Conservation (phyloP, 106 monocot genomes). For the Platanthera guangdongensis region DNA sequence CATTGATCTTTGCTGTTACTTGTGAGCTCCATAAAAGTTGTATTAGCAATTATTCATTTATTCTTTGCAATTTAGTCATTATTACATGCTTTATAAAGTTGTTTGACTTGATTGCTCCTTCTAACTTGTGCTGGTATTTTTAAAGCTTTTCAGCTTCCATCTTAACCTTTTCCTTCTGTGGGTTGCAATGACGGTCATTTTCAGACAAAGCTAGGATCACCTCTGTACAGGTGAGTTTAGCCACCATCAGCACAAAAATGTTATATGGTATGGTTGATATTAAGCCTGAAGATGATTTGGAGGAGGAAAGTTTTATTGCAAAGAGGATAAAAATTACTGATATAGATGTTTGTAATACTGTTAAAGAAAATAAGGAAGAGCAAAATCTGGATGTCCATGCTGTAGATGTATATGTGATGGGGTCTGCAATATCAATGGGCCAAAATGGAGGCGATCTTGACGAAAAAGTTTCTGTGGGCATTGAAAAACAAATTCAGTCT, state of each 20-base stretch:
- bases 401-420: not conserved
- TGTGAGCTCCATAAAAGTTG: not conserved
- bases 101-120: not conserved
- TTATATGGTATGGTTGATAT: conserved; percentile 22
- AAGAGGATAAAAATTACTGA: conserved; percentile 43
- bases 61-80: not conserved
- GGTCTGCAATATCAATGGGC: conserved; percentile 9
- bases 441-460: conserved; percentile 10
- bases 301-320: conserved; percentile 17
- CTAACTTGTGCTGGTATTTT: not conserved
- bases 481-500: not conserved
- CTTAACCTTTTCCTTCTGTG: not conserved
- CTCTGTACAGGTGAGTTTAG: not conserved
- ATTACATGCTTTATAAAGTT: not conserved
- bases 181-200: not conserved
- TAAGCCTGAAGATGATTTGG: conserved; percentile 23
- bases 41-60: not conserved
- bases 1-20: not conserved
- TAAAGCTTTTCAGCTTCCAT: not conserved
- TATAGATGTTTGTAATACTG: not conserved
- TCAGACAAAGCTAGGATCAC: not conserved
- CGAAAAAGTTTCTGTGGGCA: not conserved
- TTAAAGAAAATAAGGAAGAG: conserved; percentile 1
- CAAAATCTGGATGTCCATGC: conserved; percentile 4
- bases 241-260: not conserved